Percentiles rank a stretch among this genome's conserved stretches.
Conservation (phyloP, 306 rosid species). For the Rubus idaeus region DNA sequence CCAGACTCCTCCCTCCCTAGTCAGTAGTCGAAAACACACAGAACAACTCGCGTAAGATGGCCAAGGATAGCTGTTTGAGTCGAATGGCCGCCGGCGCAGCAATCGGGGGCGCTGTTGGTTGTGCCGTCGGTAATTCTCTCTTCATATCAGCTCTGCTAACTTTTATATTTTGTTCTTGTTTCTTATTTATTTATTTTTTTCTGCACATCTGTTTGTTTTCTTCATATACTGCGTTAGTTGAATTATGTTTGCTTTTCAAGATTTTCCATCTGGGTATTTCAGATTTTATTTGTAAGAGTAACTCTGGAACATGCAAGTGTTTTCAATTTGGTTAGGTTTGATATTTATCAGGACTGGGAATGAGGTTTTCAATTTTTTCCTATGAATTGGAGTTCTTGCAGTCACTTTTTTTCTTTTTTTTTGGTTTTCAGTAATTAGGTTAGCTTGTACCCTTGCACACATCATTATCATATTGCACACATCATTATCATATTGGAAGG, state of each 20-base stretch:
- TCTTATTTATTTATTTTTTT: neutral
- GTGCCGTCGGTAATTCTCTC: slow-evolving; percentile 56
- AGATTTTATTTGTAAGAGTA: neutral
- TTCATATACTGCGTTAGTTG: no score
- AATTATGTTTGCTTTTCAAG: neutral
- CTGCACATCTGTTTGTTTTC: no score
- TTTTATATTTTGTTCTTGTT: no score
- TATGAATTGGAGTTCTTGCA: neutral
- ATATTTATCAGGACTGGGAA: neutral
- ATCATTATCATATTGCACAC: no score
- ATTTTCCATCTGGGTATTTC: neutral
- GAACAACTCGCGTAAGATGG: slow-evolving; percentile 35
- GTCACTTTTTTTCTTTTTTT: no score
- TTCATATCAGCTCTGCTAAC: neutral
- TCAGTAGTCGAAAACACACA: no score
- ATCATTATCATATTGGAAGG: no score
- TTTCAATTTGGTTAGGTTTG: neutral
- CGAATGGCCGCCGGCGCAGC: slow-evolving; percentile 70
- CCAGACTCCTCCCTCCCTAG: no score
- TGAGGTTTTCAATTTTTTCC: neutral
- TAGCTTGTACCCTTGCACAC: neutral
- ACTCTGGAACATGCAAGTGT: neutral
- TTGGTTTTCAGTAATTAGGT: neutral
- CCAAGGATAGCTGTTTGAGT: slow-evolving; percentile 69
- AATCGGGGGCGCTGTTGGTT: slow-evolving; percentile 71